phyloP scores from a whole-genome alignment of 78 protist genomes.

The Dictyostelium intermedium region DNA sequence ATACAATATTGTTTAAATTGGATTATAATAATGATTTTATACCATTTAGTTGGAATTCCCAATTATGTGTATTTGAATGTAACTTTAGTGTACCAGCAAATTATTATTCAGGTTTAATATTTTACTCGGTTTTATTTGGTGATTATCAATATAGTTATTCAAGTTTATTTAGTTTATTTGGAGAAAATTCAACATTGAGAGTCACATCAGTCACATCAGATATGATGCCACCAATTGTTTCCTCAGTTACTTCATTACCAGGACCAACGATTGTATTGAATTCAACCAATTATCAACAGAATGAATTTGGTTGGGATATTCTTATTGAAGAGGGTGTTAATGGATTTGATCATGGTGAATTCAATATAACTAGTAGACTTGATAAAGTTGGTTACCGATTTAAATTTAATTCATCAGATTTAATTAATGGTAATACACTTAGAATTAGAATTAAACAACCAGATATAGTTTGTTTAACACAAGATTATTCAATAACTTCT shows the following conservation, averaged over 20 bases:
- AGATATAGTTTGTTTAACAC: neutral
- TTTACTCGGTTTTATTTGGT: neutral
- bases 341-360: neutral
- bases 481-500: neutral
- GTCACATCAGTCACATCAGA: neutral
- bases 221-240: neutral
- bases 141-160: neutral
- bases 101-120: neutral
- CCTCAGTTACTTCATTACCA: neutral
- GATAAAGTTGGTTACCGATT: neutral
- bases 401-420: neutral
- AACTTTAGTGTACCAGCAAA: neutral
- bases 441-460: neutral
- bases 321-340: neutral
- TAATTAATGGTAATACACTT: neutral
- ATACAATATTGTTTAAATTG: neutral
- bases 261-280: neutral
- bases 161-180: neutral
- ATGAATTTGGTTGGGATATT: conserved; percentile 2
- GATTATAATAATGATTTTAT: neutral
- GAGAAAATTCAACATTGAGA: neutral
- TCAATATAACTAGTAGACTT: neutral
- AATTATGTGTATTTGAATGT: neutral
- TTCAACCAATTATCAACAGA: neutral
- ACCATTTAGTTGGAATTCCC: neutral